Conservation (phyloP, 768 basidiomycete genomes). For the Tubosaeta sp. region DNA sequence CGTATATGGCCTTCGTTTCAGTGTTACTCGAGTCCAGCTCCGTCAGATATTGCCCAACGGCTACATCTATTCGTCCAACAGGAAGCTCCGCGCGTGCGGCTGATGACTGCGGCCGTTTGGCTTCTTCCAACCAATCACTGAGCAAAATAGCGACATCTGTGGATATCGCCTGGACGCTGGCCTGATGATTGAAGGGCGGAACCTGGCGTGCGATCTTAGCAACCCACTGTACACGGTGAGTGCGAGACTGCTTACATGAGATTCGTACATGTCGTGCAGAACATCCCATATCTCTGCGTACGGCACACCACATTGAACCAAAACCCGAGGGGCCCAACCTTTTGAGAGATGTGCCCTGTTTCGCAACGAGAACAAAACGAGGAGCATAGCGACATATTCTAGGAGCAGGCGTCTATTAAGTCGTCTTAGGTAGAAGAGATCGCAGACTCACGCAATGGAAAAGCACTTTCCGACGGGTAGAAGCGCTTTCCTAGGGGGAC, state of each 20-base stretch:
- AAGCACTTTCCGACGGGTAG: slow-evolving; percentile 87
- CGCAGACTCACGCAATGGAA: slow-evolving; percentile 69
- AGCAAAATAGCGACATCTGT: slow-evolving; percentile 80
- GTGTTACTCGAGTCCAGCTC: slow-evolving; percentile 60
- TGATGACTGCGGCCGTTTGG: slow-evolving; percentile 67
- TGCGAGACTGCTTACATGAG: slow-evolving; percentile 54
- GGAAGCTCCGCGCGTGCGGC: slow-evolving; percentile 66
- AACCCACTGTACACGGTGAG: not conserved
- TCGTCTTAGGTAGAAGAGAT: not conserved
- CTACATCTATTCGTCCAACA: slow-evolving; percentile 68
- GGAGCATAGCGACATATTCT: slow-evolving; percentile 74
- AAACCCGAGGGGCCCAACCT: slow-evolving; percentile 80
- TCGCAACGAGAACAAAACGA: slow-evolving; percentile 69
- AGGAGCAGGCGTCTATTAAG: slow-evolving; percentile 1
- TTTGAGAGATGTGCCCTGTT: slow-evolving; percentile 53
- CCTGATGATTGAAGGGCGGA: slow-evolving; percentile 79
- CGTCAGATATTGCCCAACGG: slow-evolving; percentile 68
- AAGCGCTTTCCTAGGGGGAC: slow-evolving; percentile 78
- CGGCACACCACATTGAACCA: slow-evolving; percentile 80
- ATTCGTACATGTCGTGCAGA: slow-evolving; percentile 82
- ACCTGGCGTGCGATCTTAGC: slow-evolving; percentile 41
- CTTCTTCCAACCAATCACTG: slow-evolving; percentile 75
- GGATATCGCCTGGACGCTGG: slow-evolving; percentile 74
- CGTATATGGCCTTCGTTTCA: slow-evolving; percentile 64
- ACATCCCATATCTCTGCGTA: slow-evolving; percentile 81